Conservation (phyloP, 371 early-diverging fungal species). For the Mycotypha africana region DNA sequence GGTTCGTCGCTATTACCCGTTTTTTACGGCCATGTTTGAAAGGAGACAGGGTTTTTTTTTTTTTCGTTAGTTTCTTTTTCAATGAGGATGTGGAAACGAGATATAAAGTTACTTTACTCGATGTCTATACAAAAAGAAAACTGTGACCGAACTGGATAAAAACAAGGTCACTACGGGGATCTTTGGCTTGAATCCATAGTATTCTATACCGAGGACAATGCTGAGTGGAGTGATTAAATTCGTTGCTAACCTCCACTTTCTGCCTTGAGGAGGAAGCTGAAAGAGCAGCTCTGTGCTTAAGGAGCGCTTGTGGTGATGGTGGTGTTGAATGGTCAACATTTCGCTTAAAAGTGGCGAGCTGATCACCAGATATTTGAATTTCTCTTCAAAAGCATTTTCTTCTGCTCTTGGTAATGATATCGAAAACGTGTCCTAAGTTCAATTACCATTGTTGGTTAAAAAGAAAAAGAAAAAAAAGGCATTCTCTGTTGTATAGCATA, state of each 20-base stretch:
- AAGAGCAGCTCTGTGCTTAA: conserved; percentile 17
- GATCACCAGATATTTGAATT: conserved; percentile 59
- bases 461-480: not conserved
- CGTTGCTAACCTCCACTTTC: conserved; percentile 5
- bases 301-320: conserved; percentile 27
- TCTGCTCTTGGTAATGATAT: conserved; percentile 41
- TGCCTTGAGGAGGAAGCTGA: conserved; percentile 16
- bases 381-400: conserved; percentile 61
- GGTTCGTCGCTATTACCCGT: conserved; percentile 46
- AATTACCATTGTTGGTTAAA: too few species aligned
- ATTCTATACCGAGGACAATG: conserved; percentile 20
- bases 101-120: conserved; percentile 21
- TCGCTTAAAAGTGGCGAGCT: conserved; percentile 60
- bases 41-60: too few species aligned
- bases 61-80: too few species aligned
- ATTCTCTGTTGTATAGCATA: not conserved
- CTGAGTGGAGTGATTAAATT: conserved; percentile 12
- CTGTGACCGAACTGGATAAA: conserved; percentile 24
- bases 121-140: conserved; percentile 36
- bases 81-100: too few species aligned
- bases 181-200: conserved; percentile 14
- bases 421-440: conserved; percentile 29
- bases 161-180: conserved; percentile 19
- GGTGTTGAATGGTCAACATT: conserved; percentile 38
- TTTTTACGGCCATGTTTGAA: too few species aligned